A percentile compares a stretch with the other conserved stretches of the same genome.
Evolutionary conservation across 169 alveolate genomes (phyloP).

Genomic region (Fabrea salina): DNA sequence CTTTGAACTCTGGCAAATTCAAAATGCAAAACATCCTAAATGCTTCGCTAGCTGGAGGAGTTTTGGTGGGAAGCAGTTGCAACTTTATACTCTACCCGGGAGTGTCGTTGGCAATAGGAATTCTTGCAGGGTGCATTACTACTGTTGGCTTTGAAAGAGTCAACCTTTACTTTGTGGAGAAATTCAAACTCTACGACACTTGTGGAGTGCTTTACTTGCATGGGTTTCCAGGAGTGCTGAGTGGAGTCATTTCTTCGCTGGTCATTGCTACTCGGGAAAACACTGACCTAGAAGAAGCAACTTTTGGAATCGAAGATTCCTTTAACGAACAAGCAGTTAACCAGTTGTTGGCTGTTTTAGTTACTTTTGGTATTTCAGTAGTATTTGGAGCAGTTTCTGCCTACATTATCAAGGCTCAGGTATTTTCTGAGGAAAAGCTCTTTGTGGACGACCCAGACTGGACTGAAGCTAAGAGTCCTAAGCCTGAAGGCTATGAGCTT

Average conservation of each 20-base stretch:
- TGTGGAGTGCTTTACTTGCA: slow-evolving; percentile 71
- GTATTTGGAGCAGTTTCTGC: too few species aligned
- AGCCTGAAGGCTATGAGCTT: too few species aligned
- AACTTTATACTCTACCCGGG: slow-evolving; percentile 37
- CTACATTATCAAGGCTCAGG: too few species aligned
- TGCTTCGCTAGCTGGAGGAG: slow-evolving; percentile 79
- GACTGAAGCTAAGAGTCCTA: too few species aligned
- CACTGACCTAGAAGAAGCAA: too few species aligned
- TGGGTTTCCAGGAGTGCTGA: slow-evolving; percentile 69
- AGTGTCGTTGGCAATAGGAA: slow-evolving; percentile 37
- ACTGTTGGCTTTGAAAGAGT: slow-evolving; percentile 53
- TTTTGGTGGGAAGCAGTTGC: slow-evolving; percentile 63
- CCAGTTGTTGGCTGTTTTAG: too few species aligned
- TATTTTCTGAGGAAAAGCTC: too few species aligned
- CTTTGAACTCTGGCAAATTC: slow-evolving; percentile 44
- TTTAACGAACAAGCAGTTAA: too few species aligned
- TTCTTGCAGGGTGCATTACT: slow-evolving; percentile 59
- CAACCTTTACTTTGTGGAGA: slow-evolving; percentile 41
- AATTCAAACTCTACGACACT: slow-evolving; percentile 60
- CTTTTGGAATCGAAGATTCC: too few species aligned
- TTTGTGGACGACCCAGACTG: too few species aligned
- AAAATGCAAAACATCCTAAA: slow-evolving; percentile 62
- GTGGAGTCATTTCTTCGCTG: slow-evolving; percentile 25
- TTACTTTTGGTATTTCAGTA: too few species aligned
- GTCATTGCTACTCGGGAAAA: not conserved